Base-by-base conservation (phyloP, 2,329 filamentous ascomycete genomes). In the Biscogniauxia sp. region DNA sequence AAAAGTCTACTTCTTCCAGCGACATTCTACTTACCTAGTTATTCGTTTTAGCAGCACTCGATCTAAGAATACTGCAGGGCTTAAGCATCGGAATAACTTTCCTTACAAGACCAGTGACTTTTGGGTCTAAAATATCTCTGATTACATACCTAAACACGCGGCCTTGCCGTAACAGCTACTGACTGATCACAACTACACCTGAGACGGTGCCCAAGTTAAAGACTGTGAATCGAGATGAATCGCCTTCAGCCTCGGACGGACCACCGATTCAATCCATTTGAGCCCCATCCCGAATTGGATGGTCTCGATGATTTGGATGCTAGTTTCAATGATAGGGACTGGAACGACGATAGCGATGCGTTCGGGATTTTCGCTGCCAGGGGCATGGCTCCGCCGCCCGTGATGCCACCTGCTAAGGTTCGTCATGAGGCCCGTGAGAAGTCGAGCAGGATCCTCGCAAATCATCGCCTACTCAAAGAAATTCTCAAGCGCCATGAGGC, bases 401-500 rank as follows among this genome's bases (percentile, higher is more conserved):
- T 32, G 6, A 7, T 32, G 28, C 28, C 7, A 19, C 49, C 49
- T 51, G 49, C 49, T 51, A 15, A 51, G 17, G 49, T 51, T 51
- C 49, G 49, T 19, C 49, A 15, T 4, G 49, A 51, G n/a, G 49
- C 49, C 1, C 49, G 49, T 19, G 20, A 20, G 49, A 51, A n/a
- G 13, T 19, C 49, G 49, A 9, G 11, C 8, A 51, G n/a, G 17
- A 51, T 51, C 20, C 49, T 51, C 11, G n/a, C 9, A 9, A 51
- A 51, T 20, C 13, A 51, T 51, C 71, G 72, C 11, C 68, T 69
- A 0, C 28, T 32, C 28, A 32, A 32, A 32, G 28, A 13, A 32
- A 81, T 84, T 5, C 58, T 86, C 2, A 70, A 78, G 50, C 77
- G 82, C 4, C 80, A 85, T 54, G 82, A 87, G 66, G 70, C 69